Evolutionary conservation across 345 rosid genomes (phyloP), one percentile per base, ranked within the genome.

Genomic region (Alliaria petiolata): DNA sequence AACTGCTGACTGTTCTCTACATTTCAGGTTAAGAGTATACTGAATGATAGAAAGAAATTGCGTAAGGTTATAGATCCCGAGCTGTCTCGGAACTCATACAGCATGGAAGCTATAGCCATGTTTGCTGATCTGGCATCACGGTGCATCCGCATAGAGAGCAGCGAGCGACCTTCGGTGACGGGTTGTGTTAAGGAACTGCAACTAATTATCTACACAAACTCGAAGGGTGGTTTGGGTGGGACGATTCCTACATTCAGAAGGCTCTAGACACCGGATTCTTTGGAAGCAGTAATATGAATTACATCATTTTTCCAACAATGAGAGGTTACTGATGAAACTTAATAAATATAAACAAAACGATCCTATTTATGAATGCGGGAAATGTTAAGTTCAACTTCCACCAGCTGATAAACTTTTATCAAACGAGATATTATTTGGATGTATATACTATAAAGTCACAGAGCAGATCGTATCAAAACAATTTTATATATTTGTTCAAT

Each of bases 41-140:
- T 93, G 71, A 89, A 87, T 62, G 95, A 89, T 34, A 77, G 83
- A 79, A 93, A 84, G 84, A 93, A 87, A 78, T 26, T 91, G 78
- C 86, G 89, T 0, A 90, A 81, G 79, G 87, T 86, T 69, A 87
- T 89, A 46, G 97, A 93, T 80, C 89, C 93, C n/a, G 92, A 93
- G 55, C 78, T 93, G 70, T 68, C 79, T 35, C 83, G 88, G 64
- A 81, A 80, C 71, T 89, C 96, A 43, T 89, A 85, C 86, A 81
- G 86, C 60, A 77, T 89, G 78, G 95, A 91, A 79, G 86, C 97
- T 8, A 56, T 89, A 81, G 83, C 88, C 64, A 89, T 91, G 95
- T 93, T 91, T 75, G 92, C 97, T 53, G 85, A 91, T 76, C 67
- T 93, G 58, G 98, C 97, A 73, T 91, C 97, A 19, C 85, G 98